A percentile compares a stretch with the other conserved stretches of the same genome.
These are phyloP conservation scores for Claviceps africana DNA, from an alignment of 2,329 filamentous ascomycete species.

Conservation along the genomic window DNA sequence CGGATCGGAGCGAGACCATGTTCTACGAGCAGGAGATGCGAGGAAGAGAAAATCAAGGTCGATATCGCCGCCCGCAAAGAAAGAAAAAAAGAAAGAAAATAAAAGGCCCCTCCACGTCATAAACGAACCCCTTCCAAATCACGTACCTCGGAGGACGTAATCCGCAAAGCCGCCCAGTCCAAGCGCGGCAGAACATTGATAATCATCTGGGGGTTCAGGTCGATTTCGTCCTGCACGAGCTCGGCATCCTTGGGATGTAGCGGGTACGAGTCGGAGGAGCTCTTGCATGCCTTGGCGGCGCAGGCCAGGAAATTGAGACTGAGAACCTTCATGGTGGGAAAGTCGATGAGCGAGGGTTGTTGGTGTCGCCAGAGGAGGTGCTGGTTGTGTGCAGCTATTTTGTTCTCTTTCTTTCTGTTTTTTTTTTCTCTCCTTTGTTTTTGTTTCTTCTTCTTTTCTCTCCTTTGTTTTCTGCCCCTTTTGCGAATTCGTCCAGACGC, in stretches of 20 bases:
- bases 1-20: too few species aligned
- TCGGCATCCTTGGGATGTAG: conserved; percentile 87
- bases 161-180: conserved; percentile 72
- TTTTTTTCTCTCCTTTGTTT: too few species aligned
- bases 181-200: conserved; percentile 74
- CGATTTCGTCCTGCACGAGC: conserved; percentile 74
- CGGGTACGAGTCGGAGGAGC: conserved; percentile 64
- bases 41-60: too few species aligned
- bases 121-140: neutral
- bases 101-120: too few species aligned
- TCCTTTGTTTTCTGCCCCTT: too few species aligned
- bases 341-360: neutral
- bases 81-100: too few species aligned
- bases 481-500: too few species aligned
- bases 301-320: conserved; percentile 95
- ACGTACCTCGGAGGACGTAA: conserved; percentile 62
- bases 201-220: conserved; percentile 68
- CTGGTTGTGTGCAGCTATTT: neutral
- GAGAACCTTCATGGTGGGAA: conserved; percentile 66
- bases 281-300: conserved; percentile 89
- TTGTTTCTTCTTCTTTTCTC: neutral
- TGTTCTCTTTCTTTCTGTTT: neutral
- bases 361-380: neutral
- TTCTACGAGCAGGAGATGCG: too few species aligned
- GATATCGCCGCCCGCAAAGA: too few species aligned